phyloP scores from a whole-genome alignment of 176 grass and related monocot genomes.

The Hsuehochloa calcarea region DNA sequence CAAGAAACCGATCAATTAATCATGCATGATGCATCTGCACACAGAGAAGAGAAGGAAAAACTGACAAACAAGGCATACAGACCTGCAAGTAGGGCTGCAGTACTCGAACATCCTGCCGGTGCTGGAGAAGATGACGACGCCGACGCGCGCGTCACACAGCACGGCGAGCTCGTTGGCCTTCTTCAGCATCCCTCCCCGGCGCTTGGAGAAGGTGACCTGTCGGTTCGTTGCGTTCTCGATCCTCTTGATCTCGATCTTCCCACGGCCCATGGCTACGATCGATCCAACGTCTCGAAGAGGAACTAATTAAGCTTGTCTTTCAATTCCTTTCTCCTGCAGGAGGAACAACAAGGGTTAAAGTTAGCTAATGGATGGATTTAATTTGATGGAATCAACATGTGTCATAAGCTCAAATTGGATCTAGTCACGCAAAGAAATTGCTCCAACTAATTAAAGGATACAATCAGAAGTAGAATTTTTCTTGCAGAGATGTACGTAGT shows the following conservation, averaged over 20 bases:
- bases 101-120: conserved; percentile 82
- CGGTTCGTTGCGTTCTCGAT: conserved; percentile 79
- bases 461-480: conserved; percentile 31
- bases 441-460: background rate
- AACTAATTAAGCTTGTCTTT: background rate
- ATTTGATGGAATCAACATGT: background rate
- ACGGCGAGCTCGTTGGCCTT: conserved; percentile 81
- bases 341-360: background rate
- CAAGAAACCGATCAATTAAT: background rate
- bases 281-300: conserved; percentile 1
- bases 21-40: background rate
- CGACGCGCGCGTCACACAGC: conserved; percentile 69
- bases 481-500: background rate
- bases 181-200: conserved; percentile 72
- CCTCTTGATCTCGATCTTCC: conserved; percentile 83
- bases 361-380: background rate
- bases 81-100: conserved; percentile 58
- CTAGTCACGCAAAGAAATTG: conserved; percentile 13
- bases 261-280: conserved; percentile 53
- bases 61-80: background rate
- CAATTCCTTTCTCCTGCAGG: conserved; percentile 23
- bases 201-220: conserved; percentile 82
- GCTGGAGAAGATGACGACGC: conserved; percentile 79
- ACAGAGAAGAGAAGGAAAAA: background rate
- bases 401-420: conserved; percentile 17